Conservation (phyloP, 495 filamentous ascomycete genomes). For the Daldinia childiae region DNA sequence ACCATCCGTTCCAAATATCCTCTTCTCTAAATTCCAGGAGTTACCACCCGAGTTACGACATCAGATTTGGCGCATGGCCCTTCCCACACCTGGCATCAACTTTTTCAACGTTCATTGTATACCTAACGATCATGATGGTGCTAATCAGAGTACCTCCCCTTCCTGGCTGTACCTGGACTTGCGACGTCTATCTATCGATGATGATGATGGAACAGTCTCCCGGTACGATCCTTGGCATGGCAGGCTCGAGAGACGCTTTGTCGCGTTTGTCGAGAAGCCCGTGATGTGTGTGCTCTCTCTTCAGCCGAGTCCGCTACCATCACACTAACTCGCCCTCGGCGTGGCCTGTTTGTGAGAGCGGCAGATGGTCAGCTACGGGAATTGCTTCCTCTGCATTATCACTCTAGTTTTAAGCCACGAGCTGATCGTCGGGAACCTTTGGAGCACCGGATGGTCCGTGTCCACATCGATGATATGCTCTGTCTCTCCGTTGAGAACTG, state of each 20-base stretch:
- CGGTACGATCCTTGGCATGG: conserved; percentile 43
- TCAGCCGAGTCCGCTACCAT: conserved; percentile 16
- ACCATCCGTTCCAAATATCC: not conserved
- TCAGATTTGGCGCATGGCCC: conserved; percentile 44
- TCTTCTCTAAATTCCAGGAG: conserved; percentile 31
- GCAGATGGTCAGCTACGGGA: conserved; percentile 31
- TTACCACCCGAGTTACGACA: conserved; percentile 51
- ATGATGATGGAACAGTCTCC: conserved; percentile 33
- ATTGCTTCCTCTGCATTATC: conserved; percentile 2
- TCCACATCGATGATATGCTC: conserved; percentile 34
- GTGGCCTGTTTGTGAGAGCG: conserved; percentile 40
- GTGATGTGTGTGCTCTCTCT: conserved; percentile 20
- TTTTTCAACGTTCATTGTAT: conserved; percentile 48
- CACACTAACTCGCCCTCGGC: conserved; percentile 37
- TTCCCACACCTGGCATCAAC: conserved; percentile 41
- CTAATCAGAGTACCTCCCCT: conserved; percentile 42
- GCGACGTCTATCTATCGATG: conserved; percentile 33
- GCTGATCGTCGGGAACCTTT: conserved; percentile 17
- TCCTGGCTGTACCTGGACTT: conserved; percentile 43
- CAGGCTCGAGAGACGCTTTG: conserved; percentile 30
- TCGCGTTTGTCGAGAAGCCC: conserved; percentile 39
- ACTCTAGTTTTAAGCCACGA: not conserved
- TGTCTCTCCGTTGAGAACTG: conserved; percentile 45
- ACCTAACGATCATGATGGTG: conserved; percentile 39
- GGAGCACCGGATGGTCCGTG: conserved; percentile 24